Evolutionary conservation across 2,329 filamentous ascomycete species (phyloP), one percentile per base, ranked within the genome.

Genomic region (Alternaria viburni): DNA sequence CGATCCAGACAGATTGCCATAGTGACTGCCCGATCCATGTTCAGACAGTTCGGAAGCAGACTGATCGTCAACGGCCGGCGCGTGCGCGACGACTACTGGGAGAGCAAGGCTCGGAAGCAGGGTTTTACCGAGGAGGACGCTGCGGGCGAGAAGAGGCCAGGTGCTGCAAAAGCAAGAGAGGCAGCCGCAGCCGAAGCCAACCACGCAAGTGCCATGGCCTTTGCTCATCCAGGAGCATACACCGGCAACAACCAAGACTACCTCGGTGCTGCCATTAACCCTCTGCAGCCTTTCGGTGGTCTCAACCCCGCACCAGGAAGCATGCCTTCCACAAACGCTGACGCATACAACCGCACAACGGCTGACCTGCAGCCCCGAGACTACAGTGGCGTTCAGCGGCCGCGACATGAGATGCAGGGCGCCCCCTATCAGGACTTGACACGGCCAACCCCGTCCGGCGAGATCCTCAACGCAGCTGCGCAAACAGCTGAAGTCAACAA

Each of bases 61-160:
- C 91, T 99, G 56, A 96, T 99, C 68, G 89, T 92, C 36, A 92
- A 94, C 74, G 96, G 96, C 32, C 88, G 95, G 66, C 87, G 96
- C 61, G 96, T 99, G 45, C 90, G 96, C 54, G 96, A 99, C 81
- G 96, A 99, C 79, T 99, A 99, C 81, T 99, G 96, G 96, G 96
- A 98, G 81, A 92, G 91, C 76, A 98, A 98, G 81, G 96, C 96
- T 8, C 88, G 92, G 51, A 99, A 98, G 81, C 96, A 99, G 81
- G 96, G 96, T 11, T 99, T 99, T 77, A 99, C 96, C 1, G 96
- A 99, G 79, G 93, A 96, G 67, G 96, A 99, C 80, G 86, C 94
- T 54, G 96, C 96, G 5, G 96, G 96, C 44, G 96, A 99, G 82
- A 98, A 99, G 84, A 87, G 96, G 68, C 96, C 96, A 6, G 96